phyloP scores from a whole-genome alignment of 2,329 filamentous ascomycete species.

The Aspergillus neoniger region DNA sequence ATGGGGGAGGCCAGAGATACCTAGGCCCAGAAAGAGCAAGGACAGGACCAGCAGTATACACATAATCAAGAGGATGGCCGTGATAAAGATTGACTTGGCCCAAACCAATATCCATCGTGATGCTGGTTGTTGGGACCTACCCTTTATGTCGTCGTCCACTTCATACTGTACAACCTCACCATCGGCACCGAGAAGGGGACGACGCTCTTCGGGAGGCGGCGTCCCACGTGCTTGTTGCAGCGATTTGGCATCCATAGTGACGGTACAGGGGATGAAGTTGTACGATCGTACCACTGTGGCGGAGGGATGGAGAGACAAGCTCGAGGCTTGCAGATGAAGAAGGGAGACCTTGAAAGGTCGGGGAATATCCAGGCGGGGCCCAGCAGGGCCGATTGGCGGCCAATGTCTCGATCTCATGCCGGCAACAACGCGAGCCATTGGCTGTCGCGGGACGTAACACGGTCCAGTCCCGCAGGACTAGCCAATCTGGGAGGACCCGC shows the following conservation, averaged over 20 bases:
- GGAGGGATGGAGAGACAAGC: background rate
- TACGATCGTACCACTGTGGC: background rate
- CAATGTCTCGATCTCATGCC: background rate
- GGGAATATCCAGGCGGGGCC: background rate
- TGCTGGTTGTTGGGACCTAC: background rate
- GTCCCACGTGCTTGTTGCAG: background rate
- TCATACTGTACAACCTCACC: background rate
- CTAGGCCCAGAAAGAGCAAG: conserved; percentile 16
- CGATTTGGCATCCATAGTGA: background rate
- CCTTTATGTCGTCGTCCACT: background rate
- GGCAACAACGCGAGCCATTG: background rate
- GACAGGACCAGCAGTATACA: background rate
- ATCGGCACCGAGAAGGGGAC: background rate
- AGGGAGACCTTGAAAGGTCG: background rate
- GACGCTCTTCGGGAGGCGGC: background rate
- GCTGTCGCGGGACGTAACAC: background rate
- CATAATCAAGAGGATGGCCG: background rate
- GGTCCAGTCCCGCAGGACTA: background rate
- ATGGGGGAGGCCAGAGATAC: conserved; percentile 14
- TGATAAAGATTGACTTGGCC: background rate
- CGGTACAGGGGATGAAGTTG: background rate
- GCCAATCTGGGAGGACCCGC: background rate
- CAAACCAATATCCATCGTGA: background rate
- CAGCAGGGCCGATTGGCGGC: background rate
- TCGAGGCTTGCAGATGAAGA: background rate